These are phyloP conservation scores for Pseudognaphalium luteoalbum DNA, from an alignment of 129 eudicot genomes.

Conservation along the genomic window DNA sequence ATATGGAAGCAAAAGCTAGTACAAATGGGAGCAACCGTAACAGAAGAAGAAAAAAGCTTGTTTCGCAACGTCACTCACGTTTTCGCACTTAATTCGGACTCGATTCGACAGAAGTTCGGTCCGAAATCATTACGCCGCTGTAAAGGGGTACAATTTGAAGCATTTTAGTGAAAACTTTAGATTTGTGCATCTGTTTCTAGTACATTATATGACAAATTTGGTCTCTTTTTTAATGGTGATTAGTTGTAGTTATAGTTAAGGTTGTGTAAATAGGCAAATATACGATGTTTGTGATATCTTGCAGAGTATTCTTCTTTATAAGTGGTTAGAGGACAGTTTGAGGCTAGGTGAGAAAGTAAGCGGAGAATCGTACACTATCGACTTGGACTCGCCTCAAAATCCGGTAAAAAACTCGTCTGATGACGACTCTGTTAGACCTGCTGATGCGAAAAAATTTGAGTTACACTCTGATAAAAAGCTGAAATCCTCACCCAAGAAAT, in stretches of 20 bases:
- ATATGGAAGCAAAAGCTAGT: constrained; percentile 83
- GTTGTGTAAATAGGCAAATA: constrained; percentile 1
- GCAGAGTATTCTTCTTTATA: constrained; percentile 68
- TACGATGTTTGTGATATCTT: constrained; percentile 1
- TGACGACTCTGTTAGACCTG: constrained; percentile 23
- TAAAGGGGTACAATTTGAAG: constrained; percentile 37
- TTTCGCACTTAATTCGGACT: constrained; percentile 55
- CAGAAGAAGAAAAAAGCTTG: constrained; percentile 57
- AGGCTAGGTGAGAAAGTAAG: constrained; percentile 59
- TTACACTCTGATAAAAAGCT: constrained; percentile 38
- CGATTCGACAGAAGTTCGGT: constrained; percentile 42
- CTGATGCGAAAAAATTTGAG: constrained; percentile 34
- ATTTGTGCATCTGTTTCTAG: not conserved
- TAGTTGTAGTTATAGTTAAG: not conserved
- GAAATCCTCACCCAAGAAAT: constrained; percentile 40
- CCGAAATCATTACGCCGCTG: constrained; percentile 34
- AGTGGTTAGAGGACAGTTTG: constrained; percentile 92
- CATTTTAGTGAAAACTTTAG: not conserved
- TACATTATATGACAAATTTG: not conserved
- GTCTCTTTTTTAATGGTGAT: not conserved
- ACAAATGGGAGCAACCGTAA: constrained; percentile 81
- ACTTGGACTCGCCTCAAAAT: constrained; percentile 26
- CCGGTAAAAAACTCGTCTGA: constrained; percentile 21
- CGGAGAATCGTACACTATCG: constrained; percentile 51
- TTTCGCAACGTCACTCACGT: constrained; percentile 60